A percentile compares a stretch with the other conserved stretches of the same genome.
These are phyloP conservation scores for Komagataella mondaviorum DNA, from an alignment of 805 yeast genomes.

Conservation along the genomic window DNA sequence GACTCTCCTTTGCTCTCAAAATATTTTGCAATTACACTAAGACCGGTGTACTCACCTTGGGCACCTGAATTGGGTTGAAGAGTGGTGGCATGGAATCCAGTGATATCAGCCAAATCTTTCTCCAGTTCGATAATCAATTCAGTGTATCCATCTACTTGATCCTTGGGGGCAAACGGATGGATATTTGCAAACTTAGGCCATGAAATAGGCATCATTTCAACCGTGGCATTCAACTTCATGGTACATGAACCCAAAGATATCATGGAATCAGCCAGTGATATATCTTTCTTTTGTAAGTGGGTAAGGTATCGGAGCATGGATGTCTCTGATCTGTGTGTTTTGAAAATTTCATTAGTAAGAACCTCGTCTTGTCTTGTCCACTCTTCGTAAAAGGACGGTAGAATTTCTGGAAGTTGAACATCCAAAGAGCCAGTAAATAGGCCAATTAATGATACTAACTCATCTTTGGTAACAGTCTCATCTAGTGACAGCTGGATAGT, in stretches of 20 bases:
- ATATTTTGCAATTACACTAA: constrained; percentile 73
- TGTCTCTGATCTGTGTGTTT: constrained; percentile 85
- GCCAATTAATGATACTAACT: constrained; percentile 41
- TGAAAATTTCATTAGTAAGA: constrained; percentile 67
- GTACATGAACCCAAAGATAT: constrained; percentile 97
- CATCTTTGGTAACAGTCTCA: constrained; percentile 63
- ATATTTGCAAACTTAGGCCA: constrained; percentile 86
- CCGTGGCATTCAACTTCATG: constrained; percentile 93
- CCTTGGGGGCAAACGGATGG: constrained; percentile 87
- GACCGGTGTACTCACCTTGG: constrained; percentile 94
- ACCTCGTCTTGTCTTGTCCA: constrained; percentile 43
- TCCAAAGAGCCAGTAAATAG: constrained; percentile 36
- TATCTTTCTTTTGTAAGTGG: constrained; percentile 71
- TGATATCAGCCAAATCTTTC: constrained; percentile 75
- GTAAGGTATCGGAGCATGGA: constrained; percentile 87
- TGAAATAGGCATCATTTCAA: constrained; percentile 86
- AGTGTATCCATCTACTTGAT: constrained; percentile 81
- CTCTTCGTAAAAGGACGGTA: constrained; percentile 38
- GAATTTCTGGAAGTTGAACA: constrained; percentile 12
- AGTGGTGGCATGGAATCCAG: constrained; percentile 86
- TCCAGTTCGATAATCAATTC: constrained; percentile 69
- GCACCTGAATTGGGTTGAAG: constrained; percentile 98
- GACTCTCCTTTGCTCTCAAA: constrained; percentile 57
- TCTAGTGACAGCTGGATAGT: constrained; percentile 78
- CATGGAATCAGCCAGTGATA: constrained; percentile 93